Evolutionary conservation across 768 basidiomycete genomes (phyloP), one percentile per base, ranked within the genome.

Genomic region (Favolaschia claudopus): DNA sequence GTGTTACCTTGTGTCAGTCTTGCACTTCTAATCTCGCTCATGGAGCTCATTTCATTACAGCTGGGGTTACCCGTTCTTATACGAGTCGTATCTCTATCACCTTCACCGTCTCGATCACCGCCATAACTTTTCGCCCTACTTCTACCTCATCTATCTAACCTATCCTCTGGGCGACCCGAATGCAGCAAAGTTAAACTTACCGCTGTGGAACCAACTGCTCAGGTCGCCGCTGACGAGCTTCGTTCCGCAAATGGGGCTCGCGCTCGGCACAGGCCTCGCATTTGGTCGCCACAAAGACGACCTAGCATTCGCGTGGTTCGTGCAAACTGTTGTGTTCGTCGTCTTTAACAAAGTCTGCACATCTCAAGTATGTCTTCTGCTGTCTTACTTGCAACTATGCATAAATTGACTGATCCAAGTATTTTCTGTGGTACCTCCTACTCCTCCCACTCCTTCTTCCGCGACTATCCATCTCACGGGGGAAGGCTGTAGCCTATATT

Each of bases 281-380:
- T 87, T 95, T 44, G 89, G 88, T 4, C 72, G 78, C 52, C 77
- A 75, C 37, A 78, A 74, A 40, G 72, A 78, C 15, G 85, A 94
- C 65, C 78, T 98, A 4, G 81, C 86, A 8, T 90, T 95, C 63
- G 81, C 91, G 4, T 96, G 93, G 92, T 95, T 97, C 69, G 81
- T 96, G 13, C 96, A 98, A 74, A 99, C 97, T 2, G 83, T 83
- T 33, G 77, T 84, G 0, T 99, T 99, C 68, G 96, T 98, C n/a
- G 76, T 94, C 8, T 96, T 99, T 79, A 99, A 99, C 73, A 96
- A 96, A 74, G 97, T 99, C 47, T 97, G 96, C 83, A 99, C 97
- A 0, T 97, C 95, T 0, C 95, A 96, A 82, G 94, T 92, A 65
- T 40, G 70, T 69, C 13, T 32, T 44, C 43, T 45, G 43, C 13